A percentile compares a stretch with the other conserved stretches of the same genome.
Conservation (phyloP, 2,329 filamentous ascomycete genomes). For the Fusarium hainanense region DNA sequence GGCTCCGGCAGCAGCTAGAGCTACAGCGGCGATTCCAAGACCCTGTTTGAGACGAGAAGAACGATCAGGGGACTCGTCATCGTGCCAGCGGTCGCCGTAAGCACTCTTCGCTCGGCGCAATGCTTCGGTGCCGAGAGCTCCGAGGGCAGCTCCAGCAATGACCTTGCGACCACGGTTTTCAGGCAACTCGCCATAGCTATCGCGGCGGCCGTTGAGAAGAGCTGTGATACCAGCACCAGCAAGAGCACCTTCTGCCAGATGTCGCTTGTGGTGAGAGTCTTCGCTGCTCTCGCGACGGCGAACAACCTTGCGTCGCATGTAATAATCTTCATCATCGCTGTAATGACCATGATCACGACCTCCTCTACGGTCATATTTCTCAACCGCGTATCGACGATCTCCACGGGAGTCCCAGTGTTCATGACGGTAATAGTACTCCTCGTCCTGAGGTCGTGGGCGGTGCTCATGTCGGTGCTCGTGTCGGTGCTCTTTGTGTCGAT, state of each 20-base stretch:
- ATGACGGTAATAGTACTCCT: slow-evolving; percentile 65
- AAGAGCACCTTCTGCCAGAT: slow-evolving; percentile 72
- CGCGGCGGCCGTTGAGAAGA: slow-evolving; percentile 66
- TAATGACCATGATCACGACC: slow-evolving; percentile 58
- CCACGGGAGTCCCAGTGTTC: slow-evolving; percentile 58
- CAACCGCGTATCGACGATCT: slow-evolving; percentile 48
- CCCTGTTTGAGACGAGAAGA: slow-evolving; percentile 68
- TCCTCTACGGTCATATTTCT: slow-evolving; percentile 54
- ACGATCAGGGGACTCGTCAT: slow-evolving; percentile 54
- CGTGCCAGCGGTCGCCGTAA: slow-evolving; percentile 64
- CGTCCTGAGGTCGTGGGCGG: slow-evolving; percentile 48
- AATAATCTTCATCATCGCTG: slow-evolving; percentile 61
- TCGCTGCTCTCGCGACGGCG: slow-evolving; percentile 64
- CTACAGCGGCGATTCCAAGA: slow-evolving; percentile 71
- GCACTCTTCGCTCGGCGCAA: slow-evolving; percentile 69
- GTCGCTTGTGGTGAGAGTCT: slow-evolving; percentile 66
- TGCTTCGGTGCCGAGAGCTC: slow-evolving; percentile 71
- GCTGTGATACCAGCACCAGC: slow-evolving; percentile 72
- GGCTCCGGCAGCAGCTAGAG: slow-evolving; percentile 72
- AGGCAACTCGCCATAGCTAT: slow-evolving; percentile 60
- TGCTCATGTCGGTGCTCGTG: slow-evolving; percentile 22
- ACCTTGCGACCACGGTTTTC: slow-evolving; percentile 68
- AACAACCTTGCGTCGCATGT: slow-evolving; percentile 58
- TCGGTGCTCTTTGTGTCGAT: slow-evolving; percentile 20
- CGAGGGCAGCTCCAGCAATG: slow-evolving; percentile 70